phyloP scores from a whole-genome alignment of 2,329 filamentous ascomycete genomes.

The Phaeomoniella chlamydospora region DNA sequence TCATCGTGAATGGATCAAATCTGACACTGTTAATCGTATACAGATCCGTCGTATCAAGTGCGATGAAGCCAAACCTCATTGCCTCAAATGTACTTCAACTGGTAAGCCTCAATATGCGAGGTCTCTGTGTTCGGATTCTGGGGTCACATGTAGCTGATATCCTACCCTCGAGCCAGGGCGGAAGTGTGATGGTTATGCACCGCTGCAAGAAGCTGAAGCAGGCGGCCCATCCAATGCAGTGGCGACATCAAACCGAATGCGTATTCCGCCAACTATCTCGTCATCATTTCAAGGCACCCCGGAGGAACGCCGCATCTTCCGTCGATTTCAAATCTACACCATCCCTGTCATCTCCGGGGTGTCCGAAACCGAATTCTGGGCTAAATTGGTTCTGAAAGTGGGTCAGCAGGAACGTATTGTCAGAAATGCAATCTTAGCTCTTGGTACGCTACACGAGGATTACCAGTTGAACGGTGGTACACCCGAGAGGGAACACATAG shows the following conservation, averaged over 20 bases:
- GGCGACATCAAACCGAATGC: constrained; percentile 4
- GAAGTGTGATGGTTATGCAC: constrained; percentile 41
- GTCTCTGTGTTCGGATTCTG: not conserved
- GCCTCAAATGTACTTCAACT: constrained; percentile 44
- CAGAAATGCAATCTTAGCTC: constrained; percentile 49
- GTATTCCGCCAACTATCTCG: constrained; percentile 11
- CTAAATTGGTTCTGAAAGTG: constrained; percentile 45
- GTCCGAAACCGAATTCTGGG: constrained; percentile 55
- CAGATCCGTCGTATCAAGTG: constrained; percentile 42
- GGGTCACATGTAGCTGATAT: not conserved
- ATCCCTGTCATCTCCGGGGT: constrained; percentile 51
- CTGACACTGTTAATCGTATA: not conserved
- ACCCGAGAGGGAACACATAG: constrained; percentile 24
- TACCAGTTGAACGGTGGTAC: constrained; percentile 12
- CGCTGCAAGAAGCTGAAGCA: constrained; percentile 17
- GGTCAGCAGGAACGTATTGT: constrained; percentile 48
- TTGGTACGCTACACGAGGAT: constrained; percentile 50
- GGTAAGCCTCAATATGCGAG: not conserved
- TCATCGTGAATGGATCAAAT: too few species aligned
- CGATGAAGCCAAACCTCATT: constrained; percentile 47
- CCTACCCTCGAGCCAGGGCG: constrained; percentile 28
- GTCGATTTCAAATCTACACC: constrained; percentile 46
- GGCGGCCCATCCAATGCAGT: constrained; percentile 5
- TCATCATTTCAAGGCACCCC: constrained; percentile 32
- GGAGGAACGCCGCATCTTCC: constrained; percentile 45